These are phyloP conservation scores for Cephaloascus fragrans DNA, from an alignment of 805 yeast genomes.

Conservation along the genomic window DNA sequence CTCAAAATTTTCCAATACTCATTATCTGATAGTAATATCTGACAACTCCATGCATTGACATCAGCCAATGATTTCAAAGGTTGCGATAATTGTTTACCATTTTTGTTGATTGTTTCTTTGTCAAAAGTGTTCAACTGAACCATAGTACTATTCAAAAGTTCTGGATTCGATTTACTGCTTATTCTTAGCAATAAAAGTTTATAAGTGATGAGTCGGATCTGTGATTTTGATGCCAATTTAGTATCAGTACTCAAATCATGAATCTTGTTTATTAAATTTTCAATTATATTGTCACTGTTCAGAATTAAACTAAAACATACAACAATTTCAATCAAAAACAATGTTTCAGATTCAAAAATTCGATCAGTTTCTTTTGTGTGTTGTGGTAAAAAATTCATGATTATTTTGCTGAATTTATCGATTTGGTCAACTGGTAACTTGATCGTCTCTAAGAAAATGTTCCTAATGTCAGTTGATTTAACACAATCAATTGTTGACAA, in stretches of 20 bases:
- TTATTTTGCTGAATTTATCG: constrained; percentile 17
- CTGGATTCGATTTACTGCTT: constrained; percentile 10
- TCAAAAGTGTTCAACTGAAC: constrained; percentile 15
- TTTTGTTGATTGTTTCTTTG: constrained; percentile 32
- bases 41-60: constrained; percentile 33
- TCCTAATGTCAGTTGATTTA: constrained; percentile 52
- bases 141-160: constrained; percentile 12
- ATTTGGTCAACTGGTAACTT: constrained; percentile 23
- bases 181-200: constrained; percentile 36
- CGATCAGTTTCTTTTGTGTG: constrained; percentile 21
- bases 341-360: constrained; percentile 33
- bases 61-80: constrained; percentile 42
- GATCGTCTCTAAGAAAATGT: constrained; percentile 44
- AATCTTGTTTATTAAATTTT: constrained; percentile 3
- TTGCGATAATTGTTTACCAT: constrained; percentile 31
- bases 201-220: constrained; percentile 41
- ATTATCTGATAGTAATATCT: constrained; percentile 21
- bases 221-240: constrained; percentile 14
- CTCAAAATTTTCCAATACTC: constrained; percentile 41
- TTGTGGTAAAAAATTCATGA: constrained; percentile 23
- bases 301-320: constrained; percentile 24
- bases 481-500: constrained; percentile 77
- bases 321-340: constrained; percentile 37
- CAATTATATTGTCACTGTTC: constrained; percentile 14
- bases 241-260: constrained; percentile 3